Evolutionary conservation across 2,329 filamentous ascomycete genomes (phyloP), one percentile per base, ranked within the genome.

Genomic region (Penicillium nordicum): DNA sequence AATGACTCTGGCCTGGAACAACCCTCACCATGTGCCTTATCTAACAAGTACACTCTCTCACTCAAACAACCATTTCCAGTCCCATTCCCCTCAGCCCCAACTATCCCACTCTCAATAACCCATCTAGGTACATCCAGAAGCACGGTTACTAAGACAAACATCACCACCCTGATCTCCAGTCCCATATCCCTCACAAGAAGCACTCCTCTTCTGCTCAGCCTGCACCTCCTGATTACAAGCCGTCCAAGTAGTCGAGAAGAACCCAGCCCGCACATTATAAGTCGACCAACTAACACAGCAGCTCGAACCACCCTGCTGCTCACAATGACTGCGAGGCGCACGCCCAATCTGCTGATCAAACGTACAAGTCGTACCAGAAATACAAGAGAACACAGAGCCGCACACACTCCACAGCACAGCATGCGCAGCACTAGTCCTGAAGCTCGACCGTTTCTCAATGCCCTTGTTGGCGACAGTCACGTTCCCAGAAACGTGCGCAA

Each of bases 231-330:
- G 7, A 38, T 45, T 52, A 27, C 30, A 45, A 30, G 50, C 41
- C 11, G 50, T 37, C 32, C 32, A 52, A 52, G 50, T 52, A 52
- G 7, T 52, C 23, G 50, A 36, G 32, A 45, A 52, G 7, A 45
- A 37, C 23, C 50, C 41, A 52, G 12, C 50, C 4, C 41, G 41
- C 23, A 52, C 41, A 6, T 8, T 52, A 52, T 38, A 52, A 25
- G 21, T 44, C 30, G 50, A 52, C 50, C 23, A 52, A 45, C 50
- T 45, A 23, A 45, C 16, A 38, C 23, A 52, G 23, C 50, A 52
- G 18, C 9, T 52, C 21, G 40, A n/a, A 1, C 41, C 40, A 18
- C 32, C 50, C 5, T 52, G n/a, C 32, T 36, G 5, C 23, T 52
- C 32, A 14, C 41, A 45, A 16, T 45, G 32, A 30, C 30, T 37